A percentile compares a stretch with the other conserved stretches of the same genome.
These are phyloP conservation scores for Jatropha multifida DNA, from an alignment of 441 rosid genomes.

Conservation along the genomic window DNA sequence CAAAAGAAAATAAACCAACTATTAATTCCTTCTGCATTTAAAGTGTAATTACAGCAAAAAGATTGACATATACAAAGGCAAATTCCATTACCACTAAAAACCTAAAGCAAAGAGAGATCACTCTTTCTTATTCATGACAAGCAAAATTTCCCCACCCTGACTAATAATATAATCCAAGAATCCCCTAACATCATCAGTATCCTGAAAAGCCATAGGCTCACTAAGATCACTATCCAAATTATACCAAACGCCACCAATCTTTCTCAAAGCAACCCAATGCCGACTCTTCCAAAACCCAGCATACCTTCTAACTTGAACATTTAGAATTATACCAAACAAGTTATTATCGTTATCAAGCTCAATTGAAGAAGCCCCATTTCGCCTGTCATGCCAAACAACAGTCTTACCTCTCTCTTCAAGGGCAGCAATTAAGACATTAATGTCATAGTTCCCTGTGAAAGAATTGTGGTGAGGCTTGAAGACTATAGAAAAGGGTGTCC, in stretches of 20 bases:
- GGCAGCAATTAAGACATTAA: constrained; percentile 79
- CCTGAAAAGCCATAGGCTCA: constrained; percentile 42
- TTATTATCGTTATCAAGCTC: constrained; percentile 36
- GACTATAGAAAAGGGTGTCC: constrained; percentile 69
- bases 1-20: too few relatives aligned
- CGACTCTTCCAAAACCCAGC: constrained; percentile 82
- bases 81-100: constrained; percentile 14
- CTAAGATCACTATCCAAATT: constrained; percentile 83
- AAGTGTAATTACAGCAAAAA: constrained; percentile 12
- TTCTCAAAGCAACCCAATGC: constrained; percentile 78
- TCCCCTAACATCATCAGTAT: constrained; percentile 41
- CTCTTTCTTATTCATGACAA: constrained; percentile 50
- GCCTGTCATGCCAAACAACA: constrained; percentile 77
- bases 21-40: not conserved
- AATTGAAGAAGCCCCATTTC: constrained; percentile 58
- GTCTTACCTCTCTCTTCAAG: constrained; percentile 63
- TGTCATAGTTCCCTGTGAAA: constrained; percentile 77
- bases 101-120: constrained; percentile 20
- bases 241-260: constrained; percentile 72
- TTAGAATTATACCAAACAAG: constrained; percentile 73
- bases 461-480: constrained; percentile 85
- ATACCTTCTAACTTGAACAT: constrained; percentile 60
- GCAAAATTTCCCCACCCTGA: constrained; percentile 69
- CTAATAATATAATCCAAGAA: constrained; percentile 53
- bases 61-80: not conserved